These are phyloP conservation scores for Eucalyptus decipiens DNA, from an alignment of 345 rosid species.

Conservation along the genomic window DNA sequence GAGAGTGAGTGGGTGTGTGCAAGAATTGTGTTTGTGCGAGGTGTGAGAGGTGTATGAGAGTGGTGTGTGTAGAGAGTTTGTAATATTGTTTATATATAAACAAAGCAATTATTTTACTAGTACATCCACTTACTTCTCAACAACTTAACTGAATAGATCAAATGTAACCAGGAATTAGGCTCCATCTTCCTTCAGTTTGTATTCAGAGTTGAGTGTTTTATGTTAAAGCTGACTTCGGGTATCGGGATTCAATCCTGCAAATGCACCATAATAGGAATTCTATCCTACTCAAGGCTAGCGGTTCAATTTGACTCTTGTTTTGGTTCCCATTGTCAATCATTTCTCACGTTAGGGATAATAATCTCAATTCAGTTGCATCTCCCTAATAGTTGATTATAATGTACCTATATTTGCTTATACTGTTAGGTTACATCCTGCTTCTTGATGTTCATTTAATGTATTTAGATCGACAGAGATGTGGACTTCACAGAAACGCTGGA, in stretches of 20 bases:
- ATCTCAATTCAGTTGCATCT: background rate
- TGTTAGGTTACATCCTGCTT: background rate
- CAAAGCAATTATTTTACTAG: too few species aligned
- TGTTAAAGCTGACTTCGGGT: background rate
- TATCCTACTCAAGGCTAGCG: background rate
- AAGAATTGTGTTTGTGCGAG: too few species aligned
- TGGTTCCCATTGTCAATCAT: background rate
- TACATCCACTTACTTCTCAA: too few species aligned
- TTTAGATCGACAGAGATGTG: conserved; percentile 40
- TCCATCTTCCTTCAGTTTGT: background rate
- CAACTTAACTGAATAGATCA: background rate
- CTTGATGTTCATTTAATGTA: background rate
- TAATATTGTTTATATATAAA: too few species aligned
- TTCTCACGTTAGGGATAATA: background rate
- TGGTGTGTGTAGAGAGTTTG: too few species aligned
- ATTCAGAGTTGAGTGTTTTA: background rate
- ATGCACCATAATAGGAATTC: background rate
- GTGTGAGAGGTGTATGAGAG: too few species aligned
- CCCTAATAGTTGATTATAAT: background rate
- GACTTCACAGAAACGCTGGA: conserved; percentile 69
- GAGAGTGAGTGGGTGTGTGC: too few species aligned
- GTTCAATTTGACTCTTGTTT: background rate
- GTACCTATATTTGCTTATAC: background rate
- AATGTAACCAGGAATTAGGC: background rate
- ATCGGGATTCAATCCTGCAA: background rate